phyloP scores from a whole-genome alignment of 2,329 filamentous ascomycete genomes.

The Lizonia empirigonia region DNA sequence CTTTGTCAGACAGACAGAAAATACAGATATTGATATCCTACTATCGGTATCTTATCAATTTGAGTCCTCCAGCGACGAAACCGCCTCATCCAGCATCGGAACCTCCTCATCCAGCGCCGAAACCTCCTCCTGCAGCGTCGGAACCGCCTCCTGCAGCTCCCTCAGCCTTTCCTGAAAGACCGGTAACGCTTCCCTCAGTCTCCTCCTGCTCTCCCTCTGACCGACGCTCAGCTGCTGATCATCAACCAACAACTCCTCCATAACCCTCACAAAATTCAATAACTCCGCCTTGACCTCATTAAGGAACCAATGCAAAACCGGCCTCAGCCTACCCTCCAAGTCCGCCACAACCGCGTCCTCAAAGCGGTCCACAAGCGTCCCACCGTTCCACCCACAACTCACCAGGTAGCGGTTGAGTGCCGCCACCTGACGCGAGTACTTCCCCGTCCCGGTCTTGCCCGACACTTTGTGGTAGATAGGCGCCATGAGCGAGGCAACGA shows the following conservation, averaged over 20 bases:
- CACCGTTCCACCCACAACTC: conserved; percentile 5
- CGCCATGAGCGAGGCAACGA: conserved; percentile 10
- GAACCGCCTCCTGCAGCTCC: neutral
- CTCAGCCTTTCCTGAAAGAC: conserved; percentile 7
- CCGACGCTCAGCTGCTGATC: conserved; percentile 12
- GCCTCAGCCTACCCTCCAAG: conserved; percentile 2
- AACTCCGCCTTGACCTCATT: conserved; percentile 11
- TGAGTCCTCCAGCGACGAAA: too few relatives aligned
- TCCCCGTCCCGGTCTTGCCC: conserved; percentile 1
- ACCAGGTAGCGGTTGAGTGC: conserved; percentile 9
- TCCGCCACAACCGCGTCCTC: conserved; percentile 8
- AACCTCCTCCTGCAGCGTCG: neutral
- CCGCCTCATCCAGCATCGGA: neutral
- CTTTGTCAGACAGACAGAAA: too few relatives aligned
- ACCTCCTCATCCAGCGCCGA: too few relatives aligned
- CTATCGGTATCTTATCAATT: too few relatives aligned
- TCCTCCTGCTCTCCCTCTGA: conserved; percentile 7
- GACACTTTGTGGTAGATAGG: conserved; percentile 7
- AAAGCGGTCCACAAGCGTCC: conserved; percentile 12
- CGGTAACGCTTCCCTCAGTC: conserved; percentile 3
- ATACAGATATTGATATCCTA: too few relatives aligned
- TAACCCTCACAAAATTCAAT: conserved; percentile 10
- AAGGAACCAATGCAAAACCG: conserved; percentile 11
- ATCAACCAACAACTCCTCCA: conserved; percentile 9
- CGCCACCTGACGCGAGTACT: conserved; percentile 8